Evolutionary conservation across 306 rosid genomes (phyloP).

Genomic region (Prunus dulcis): DNA sequence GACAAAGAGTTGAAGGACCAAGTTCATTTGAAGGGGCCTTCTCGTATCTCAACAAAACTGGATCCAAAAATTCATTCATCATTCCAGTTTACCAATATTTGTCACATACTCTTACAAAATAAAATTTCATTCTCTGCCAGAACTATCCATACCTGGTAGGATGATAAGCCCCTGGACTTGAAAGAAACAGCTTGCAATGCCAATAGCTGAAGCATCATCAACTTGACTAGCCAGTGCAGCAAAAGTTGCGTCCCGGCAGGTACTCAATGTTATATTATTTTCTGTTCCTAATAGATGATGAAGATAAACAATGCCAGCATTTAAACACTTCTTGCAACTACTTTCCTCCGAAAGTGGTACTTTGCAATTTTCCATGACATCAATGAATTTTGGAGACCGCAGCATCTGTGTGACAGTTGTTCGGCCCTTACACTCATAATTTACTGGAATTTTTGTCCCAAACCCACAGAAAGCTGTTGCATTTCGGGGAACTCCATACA

Average conservation of each 20-base stretch:
- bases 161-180: constrained; percentile 71
- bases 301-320: constrained; percentile 70
- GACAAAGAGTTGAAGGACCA: background rate
- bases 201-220: constrained; percentile 53
- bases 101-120: background rate
- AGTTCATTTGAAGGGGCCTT: background rate
- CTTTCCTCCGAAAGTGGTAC: constrained; percentile 63
- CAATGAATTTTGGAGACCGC: constrained; percentile 69
- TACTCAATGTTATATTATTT: constrained; percentile 71
- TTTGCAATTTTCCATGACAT: constrained; percentile 60
- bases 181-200: constrained; percentile 86
- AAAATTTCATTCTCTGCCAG: background rate
- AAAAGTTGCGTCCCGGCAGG: constrained; percentile 93
- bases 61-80: background rate
- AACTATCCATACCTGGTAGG: constrained; percentile 49
- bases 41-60: background rate
- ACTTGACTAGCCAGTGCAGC: constrained; percentile 79
- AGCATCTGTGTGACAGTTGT: constrained; percentile 75
- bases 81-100: background rate
- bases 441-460: constrained; percentile 79
- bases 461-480: constrained; percentile 82
- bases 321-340: constrained; percentile 75
- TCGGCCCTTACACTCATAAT: constrained; percentile 81
- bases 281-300: constrained; percentile 62
- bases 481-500: constrained; percentile 70